These are phyloP conservation scores for Lichtheimia hyalospora DNA, from an alignment of 371 early-diverging fungal species.

Conservation along the genomic window DNA sequence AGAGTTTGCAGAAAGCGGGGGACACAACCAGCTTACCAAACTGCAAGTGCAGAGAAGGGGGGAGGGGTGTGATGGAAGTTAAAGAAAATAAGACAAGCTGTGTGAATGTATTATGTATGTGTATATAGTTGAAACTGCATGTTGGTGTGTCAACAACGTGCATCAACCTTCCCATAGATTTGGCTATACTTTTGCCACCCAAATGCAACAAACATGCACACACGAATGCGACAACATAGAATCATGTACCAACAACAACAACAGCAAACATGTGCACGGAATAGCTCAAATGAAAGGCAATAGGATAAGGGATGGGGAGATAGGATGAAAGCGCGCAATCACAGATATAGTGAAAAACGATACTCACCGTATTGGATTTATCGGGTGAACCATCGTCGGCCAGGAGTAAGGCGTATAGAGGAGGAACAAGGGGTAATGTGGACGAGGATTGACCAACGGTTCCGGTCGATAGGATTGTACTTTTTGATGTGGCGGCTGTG, in stretches of 20 bases:
- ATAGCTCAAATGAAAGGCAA: background rate
- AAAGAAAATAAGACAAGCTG: background rate
- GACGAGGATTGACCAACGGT: background rate
- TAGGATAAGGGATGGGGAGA: conserved; percentile 4
- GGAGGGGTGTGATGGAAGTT: background rate
- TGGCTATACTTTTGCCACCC: too few species aligned
- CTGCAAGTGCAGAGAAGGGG: conserved; percentile 3
- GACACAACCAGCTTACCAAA: too few species aligned
- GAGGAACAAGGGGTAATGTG: conserved; percentile 2
- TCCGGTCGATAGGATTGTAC: background rate
- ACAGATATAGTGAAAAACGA: background rate
- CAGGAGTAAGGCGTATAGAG: conserved; percentile 49
- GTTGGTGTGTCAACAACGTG: conserved; percentile 1
- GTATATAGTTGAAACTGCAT: background rate
- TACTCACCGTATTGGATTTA: conserved; percentile 53
- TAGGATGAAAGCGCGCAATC: background rate
- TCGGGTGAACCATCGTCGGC: conserved; percentile 60
- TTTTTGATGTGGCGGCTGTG: background rate
- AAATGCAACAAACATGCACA: too few species aligned
- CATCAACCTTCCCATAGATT: background rate
- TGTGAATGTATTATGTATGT: too few species aligned
- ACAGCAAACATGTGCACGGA: background rate
- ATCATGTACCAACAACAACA: background rate
- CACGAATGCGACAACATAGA: background rate
- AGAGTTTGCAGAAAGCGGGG: background rate